Conservation (phyloP, 495 filamentous ascomycete species). For the Daldinia bambusicola region DNA sequence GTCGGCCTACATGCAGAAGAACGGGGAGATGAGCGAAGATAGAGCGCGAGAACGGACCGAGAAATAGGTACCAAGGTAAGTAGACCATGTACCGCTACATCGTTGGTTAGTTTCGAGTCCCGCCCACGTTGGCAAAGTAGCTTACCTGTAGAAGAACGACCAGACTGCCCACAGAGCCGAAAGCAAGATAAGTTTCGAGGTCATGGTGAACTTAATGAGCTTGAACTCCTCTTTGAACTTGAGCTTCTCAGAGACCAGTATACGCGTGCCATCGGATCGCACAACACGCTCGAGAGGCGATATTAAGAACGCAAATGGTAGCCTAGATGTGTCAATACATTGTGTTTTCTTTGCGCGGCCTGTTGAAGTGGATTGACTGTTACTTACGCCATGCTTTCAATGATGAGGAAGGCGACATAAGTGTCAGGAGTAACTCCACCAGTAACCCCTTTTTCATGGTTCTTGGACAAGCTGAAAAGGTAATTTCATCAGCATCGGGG, state of each 20-base stretch:
- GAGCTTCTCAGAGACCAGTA: constrained; percentile 49
- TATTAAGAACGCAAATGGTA: constrained; percentile 57
- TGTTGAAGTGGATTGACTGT: neutral
- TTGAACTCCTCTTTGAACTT: constrained; percentile 36
- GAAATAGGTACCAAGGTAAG: constrained; percentile 62
- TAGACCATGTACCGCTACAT: constrained; percentile 54
- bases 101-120: constrained; percentile 2
- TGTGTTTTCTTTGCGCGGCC: neutral
- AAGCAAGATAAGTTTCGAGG: constrained; percentile 39
- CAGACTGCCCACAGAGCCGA: constrained; percentile 45
- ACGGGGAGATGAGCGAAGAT: constrained; percentile 39
- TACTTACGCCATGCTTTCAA: constrained; percentile 39
- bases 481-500: constrained; percentile 51
- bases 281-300: constrained; percentile 60
- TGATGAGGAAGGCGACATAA: constrained; percentile 40
- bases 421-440: constrained; percentile 41
- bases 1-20: constrained; percentile 38
- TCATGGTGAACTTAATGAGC: constrained; percentile 41
- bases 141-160: constrained; percentile 58
- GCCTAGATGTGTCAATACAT: constrained; percentile 49
- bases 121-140: constrained; percentile 46
- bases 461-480: constrained; percentile 46
- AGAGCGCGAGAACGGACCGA: constrained; percentile 59
- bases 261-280: constrained; percentile 57
- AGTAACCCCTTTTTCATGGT: constrained; percentile 29